These are phyloP conservation scores for Saccharomycopsis phalli DNA, from an alignment of 1,139 yeast species.

Conservation along the genomic window DNA sequence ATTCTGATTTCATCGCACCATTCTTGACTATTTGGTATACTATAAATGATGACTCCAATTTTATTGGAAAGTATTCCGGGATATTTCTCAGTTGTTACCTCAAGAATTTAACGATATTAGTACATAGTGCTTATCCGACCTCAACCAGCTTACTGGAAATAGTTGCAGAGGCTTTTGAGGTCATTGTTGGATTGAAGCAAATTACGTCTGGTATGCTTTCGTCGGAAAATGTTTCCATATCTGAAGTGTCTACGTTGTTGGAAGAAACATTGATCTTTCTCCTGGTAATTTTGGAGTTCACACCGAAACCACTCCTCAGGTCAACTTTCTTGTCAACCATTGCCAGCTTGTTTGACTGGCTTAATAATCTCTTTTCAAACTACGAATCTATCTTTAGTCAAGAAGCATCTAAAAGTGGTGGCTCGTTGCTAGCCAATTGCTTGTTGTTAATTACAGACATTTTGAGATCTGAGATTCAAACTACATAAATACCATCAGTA, in stretches of 20 bases:
- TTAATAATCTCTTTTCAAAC: slow-evolving; percentile 17
- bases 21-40: slow-evolving; percentile 14
- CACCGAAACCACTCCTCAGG: slow-evolving; percentile 5
- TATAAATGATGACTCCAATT: slow-evolving; percentile 4
- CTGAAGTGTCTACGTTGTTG: slow-evolving; percentile 14
- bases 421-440: slow-evolving; percentile 16
- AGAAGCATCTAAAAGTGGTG: slow-evolving; percentile 2
- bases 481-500: not conserved
- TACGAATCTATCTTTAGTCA: slow-evolving; percentile 12
- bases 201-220: slow-evolving; percentile 4
- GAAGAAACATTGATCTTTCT: slow-evolving; percentile 12
- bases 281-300: slow-evolving; percentile 8
- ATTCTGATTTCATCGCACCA: slow-evolving; percentile 13
- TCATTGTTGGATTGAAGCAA: slow-evolving; percentile 6
- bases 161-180: slow-evolving; percentile 9
- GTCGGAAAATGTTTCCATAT: not conserved
- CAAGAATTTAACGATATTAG: slow-evolving; percentile 13
- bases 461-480: slow-evolving; percentile 1
- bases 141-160: slow-evolving; percentile 3
- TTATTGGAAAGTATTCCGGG: slow-evolving; percentile 14
- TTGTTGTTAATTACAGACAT: slow-evolving; percentile 14
- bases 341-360: slow-evolving; percentile 12
- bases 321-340: slow-evolving; percentile 3
- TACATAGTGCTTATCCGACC: slow-evolving; percentile 12
- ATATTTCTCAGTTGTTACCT: slow-evolving; percentile 8